Conservation (phyloP, 371 early-diverging fungal genomes). For the Rhizomucor pusillus region DNA sequence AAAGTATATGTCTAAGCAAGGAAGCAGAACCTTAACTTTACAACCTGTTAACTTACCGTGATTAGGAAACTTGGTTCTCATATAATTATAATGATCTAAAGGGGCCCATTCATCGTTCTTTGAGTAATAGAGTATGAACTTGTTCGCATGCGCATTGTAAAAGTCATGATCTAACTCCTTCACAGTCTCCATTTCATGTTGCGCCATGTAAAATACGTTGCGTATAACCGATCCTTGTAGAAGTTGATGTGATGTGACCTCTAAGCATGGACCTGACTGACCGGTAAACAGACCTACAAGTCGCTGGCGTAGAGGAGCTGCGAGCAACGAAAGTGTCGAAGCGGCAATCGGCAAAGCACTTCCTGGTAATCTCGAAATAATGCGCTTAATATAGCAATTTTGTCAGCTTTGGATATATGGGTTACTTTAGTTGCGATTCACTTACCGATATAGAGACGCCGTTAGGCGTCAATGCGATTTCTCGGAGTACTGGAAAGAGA, state of each 20-base stretch:
- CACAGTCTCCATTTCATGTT: constrained; percentile 73
- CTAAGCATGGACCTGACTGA: constrained; percentile 40
- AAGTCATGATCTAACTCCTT: constrained; percentile 62
- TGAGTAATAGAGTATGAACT: constrained; percentile 82
- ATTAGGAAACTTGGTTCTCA: constrained; percentile 62
- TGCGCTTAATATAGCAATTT: constrained; percentile 15
- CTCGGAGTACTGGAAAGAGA: constrained; percentile 78
- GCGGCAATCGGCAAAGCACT: constrained; percentile 34
- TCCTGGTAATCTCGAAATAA: constrained; percentile 39
- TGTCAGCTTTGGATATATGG: too few species aligned
- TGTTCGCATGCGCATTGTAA: constrained; percentile 54
- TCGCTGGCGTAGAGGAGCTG: constrained; percentile 30
- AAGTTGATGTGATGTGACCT: constrained; percentile 63
- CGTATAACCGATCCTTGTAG: constrained; percentile 55
- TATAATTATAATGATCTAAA: constrained; percentile 63
- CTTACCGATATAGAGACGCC: constrained; percentile 62
- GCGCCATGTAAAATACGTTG: constrained; percentile 69
- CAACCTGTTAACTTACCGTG: constrained; percentile 34
- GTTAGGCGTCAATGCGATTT: constrained; percentile 74
- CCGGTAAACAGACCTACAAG: constrained; percentile 37
- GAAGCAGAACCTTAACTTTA: neutral
- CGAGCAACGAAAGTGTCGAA: constrained; percentile 31
- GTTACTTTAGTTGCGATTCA: too few species aligned
- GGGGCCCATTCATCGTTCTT: constrained; percentile 79
- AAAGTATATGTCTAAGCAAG: neutral